Evolutionary conservation across 2,329 filamentous ascomycete species (phyloP), one percentile per base, ranked within the genome.

Genomic region (Pyricularia sp.): DNA sequence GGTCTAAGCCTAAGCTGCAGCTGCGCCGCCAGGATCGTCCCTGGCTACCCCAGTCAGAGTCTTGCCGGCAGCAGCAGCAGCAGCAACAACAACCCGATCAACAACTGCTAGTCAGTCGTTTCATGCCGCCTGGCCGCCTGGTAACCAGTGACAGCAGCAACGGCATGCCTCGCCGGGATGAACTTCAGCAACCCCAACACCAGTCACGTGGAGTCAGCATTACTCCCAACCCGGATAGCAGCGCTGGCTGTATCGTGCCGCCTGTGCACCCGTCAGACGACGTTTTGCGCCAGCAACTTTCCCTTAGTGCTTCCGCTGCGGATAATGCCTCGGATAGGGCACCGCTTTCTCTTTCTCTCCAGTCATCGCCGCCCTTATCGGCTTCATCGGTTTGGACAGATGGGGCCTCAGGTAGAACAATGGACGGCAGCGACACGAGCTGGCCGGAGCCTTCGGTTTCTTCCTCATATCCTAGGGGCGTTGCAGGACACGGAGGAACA

Each of bases 171-270:
- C 28, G 4, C 25, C 4, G 20, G 58, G n/a, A 61, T 4, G n/a
- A 61, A 26, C 23, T 25, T 26, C 33, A 55, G 4, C 31, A 6
- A 30, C 28, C 31, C 20, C 31, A 64, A 11, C 9, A 30, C 14
- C 25, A 31, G 70, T 76, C 75, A 76, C 75, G 73, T 76, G 74
- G 72, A 68, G 73, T 76, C 72, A 76, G 73, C 74, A 74, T 67
- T 67, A 64, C 33, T 33, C 63, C 66, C 65, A 63, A 68, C 58
- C 65, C 70, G 66, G 70, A 25, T 50, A 28, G 65, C 14, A 23
- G 26, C 12, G 58, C n/a, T 61, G n/a, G 23, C 4, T 12, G 4
- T 61, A 23, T 61, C 58, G 23, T 23, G 23, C 23, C 58, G 58
- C 25, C 58, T 23, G n/a, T 12, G 23, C 23, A 61, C 23, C 58